Base-by-base conservation (phyloP, 1,139 yeast genomes). In the Diutina mesorugosa region DNA sequence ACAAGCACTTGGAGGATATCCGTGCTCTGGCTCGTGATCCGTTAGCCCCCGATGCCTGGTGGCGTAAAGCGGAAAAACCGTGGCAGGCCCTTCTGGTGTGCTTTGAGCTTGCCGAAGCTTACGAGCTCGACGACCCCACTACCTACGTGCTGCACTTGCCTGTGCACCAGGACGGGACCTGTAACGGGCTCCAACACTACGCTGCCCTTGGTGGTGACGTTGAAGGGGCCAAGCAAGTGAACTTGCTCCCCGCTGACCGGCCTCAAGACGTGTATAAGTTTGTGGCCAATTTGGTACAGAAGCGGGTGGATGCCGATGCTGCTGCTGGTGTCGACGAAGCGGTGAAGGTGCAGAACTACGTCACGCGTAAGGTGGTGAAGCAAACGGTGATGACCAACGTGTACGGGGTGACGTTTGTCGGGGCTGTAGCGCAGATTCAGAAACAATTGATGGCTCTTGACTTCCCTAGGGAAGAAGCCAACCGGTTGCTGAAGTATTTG, bases 371-470 rank as follows among this genome's bases (percentile, higher is more conserved):
- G 68, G 86, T 93, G 55, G 96, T 93, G 55, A 93, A 93, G 68
- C 98, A 93, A 69, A 90, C 99, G 0, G 99, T 93, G 38, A 93
- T 93, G 99, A 93, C 99, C 1, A 91, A 90, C 65, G 99, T 93
- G 51, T 93, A 95, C 67, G 99, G 99, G 63, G 99, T 93, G 12
- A 93, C 99, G 0, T 90, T 81, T 67, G 81, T 90, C 60, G 99
- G 99, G 21, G 99, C 98, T 0, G 81, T 90, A 32, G 85, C 84
- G 4, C 99, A 93, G 72, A 90, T 93, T 64, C 79, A 79, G 59
- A 86, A 84, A 63, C 89, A 87, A 67, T 69, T 84, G 52, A 45
- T 45, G 18, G 74, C 69, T 48, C 73, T 69, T 58, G 69, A 71
- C 59, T 80, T 75, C 63, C 74, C 68, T 58, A 72, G 71, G 63